Conservation (phyloP, 805 yeast species). For the Yarrowia sp. region DNA sequence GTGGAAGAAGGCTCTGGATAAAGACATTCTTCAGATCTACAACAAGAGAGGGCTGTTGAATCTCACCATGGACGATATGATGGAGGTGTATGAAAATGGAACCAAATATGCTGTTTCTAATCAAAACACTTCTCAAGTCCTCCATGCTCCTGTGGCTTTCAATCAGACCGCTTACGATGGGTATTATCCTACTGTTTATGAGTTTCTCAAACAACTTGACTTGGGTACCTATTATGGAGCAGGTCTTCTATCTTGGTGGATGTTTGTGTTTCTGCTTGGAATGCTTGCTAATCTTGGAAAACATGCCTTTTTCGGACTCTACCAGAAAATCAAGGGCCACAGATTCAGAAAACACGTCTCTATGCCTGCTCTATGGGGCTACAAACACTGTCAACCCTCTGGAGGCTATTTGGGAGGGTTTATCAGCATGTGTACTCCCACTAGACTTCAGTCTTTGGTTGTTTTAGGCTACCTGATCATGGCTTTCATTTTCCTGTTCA, state of each 20-base stretch:
- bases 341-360: constrained; percentile 45
- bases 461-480: constrained; percentile 50
- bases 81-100: constrained; percentile 22
- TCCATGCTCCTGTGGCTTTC: constrained; percentile 26
- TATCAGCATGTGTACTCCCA: constrained; percentile 50
- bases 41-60: not conserved
- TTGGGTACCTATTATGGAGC: constrained; percentile 43
- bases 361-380: constrained; percentile 49
- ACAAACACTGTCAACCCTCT: constrained; percentile 47
- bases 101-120: constrained; percentile 7
- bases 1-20: not conserved
- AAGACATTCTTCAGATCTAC: not conserved
- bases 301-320: constrained; percentile 39
- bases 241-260: constrained; percentile 48
- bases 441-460: constrained; percentile 54
- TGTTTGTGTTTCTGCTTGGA: constrained; percentile 44
- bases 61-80: constrained; percentile 6
- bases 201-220: constrained; percentile 24
- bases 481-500: constrained; percentile 45
- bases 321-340: constrained; percentile 22
- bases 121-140: constrained; percentile 1
- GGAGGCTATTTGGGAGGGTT: constrained; percentile 10
- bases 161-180: constrained; percentile 9
- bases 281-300: constrained; percentile 42
- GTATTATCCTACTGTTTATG: constrained; percentile 23